Percentiles rank a stretch among this genome's conserved stretches.
These are phyloP conservation scores for Eucalyptus dawsonii DNA, from an alignment of 345 rosid genomes.

Conservation along the genomic window DNA sequence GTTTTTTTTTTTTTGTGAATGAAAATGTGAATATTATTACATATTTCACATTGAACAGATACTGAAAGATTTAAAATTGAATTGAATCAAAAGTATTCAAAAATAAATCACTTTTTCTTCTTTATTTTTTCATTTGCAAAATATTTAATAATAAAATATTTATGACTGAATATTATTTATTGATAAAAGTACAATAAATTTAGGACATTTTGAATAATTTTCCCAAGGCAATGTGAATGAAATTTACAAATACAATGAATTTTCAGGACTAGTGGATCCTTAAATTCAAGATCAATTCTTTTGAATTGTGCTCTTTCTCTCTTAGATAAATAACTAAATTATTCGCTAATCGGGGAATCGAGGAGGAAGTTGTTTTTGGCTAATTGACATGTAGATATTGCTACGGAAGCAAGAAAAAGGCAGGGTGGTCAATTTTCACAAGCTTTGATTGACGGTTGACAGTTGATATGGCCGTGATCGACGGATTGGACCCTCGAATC, in stretches of 20 bases:
- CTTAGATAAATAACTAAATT: background rate
- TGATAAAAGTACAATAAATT: no score
- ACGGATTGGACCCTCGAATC: background rate
- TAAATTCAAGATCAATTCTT: background rate
- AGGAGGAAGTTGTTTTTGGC: background rate
- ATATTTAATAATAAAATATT: no score
- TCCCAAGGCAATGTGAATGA: background rate
- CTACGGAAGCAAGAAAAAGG: background rate
- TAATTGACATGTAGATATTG: background rate
- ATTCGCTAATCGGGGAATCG: background rate
- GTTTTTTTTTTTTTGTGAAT: no score
- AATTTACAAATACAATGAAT: background rate
- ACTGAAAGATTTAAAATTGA: no score
- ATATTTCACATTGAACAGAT: accelerated
- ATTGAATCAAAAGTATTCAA: no score
- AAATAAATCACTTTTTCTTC: background rate
- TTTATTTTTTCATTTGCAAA: background rate
- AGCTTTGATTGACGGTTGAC: background rate
- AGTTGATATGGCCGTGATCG: background rate
- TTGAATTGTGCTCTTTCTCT: background rate
- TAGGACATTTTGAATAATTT: accelerated
- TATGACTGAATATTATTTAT: no score
- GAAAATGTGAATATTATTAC: background rate
- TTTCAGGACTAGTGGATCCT: background rate
- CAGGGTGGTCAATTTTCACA: background rate